Conservation (phyloP, 1,284 basidiomycete species). For the Hypsizygus ulmarius region DNA sequence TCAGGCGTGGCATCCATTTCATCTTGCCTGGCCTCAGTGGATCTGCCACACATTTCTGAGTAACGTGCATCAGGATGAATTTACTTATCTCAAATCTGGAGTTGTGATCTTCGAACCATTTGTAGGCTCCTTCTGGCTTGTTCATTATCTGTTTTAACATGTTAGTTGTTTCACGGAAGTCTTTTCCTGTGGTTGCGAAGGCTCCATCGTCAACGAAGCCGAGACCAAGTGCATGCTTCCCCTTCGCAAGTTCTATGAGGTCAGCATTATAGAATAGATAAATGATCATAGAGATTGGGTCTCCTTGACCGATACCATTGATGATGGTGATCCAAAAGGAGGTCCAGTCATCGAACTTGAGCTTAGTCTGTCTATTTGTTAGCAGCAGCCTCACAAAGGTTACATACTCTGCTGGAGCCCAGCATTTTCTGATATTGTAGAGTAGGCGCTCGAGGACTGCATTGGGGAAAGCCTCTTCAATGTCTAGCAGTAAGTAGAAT, state of each 20-base stretch:
- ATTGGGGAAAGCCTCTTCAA: constrained; percentile 34
- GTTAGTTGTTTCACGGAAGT: constrained; percentile 5
- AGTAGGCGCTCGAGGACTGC: constrained; percentile 23
- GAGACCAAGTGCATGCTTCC: not conserved
- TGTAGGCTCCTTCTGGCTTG: constrained; percentile 12
- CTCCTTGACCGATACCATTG: constrained; percentile 31
- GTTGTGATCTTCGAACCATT: constrained; percentile 21
- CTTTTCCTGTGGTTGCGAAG: not conserved
- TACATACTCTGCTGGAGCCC: constrained; percentile 20
- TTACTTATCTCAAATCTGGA: constrained; percentile 18
- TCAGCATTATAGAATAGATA: constrained; percentile 24
- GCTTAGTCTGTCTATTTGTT: constrained; percentile 18
- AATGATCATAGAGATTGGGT: constrained; percentile 26
- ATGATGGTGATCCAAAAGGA: constrained; percentile 21
- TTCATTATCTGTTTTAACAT: constrained; percentile 20
- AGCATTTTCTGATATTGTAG: constrained; percentile 27
- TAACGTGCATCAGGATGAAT: constrained; percentile 14
- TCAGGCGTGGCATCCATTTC: not conserved
- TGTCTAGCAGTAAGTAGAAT: constrained; percentile 26
- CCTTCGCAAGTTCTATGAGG: constrained; percentile 12
- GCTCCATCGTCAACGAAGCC: constrained; percentile 10
- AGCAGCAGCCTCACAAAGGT: constrained; percentile 21
- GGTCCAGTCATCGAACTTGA: constrained; percentile 29
- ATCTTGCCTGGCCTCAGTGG: not conserved
- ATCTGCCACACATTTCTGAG: constrained; percentile 1